phyloP scores from a whole-genome alignment of 768 basidiomycete genomes.

The Boletus vinaceobasis region DNA sequence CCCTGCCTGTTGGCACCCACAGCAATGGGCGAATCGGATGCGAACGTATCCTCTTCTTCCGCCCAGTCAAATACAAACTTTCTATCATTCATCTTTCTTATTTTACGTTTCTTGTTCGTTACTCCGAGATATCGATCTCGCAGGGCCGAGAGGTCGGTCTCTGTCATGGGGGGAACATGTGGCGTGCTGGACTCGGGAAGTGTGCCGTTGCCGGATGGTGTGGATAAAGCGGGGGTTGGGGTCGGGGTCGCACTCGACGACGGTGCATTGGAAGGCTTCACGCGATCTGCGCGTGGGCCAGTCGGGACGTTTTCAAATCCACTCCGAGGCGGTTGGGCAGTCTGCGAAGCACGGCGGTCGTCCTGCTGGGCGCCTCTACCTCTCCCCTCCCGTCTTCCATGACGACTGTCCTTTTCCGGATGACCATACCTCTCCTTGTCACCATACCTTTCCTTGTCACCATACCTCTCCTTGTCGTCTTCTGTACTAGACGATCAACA shows the following conservation, averaged over 20 bases:
- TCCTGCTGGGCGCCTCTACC: slow-evolving; percentile 36
- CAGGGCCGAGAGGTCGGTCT: slow-evolving; percentile 75
- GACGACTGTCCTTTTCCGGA: slow-evolving; percentile 47
- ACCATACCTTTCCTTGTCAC: neutral
- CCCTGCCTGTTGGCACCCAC: slow-evolving; percentile 72
- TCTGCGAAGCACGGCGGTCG: slow-evolving; percentile 34
- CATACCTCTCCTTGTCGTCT: slow-evolving; percentile 47
- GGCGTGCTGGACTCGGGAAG: slow-evolving; percentile 38
- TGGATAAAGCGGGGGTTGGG: slow-evolving; percentile 52
- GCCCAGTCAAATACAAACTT: slow-evolving; percentile 99
- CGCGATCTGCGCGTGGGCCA: slow-evolving; percentile 76
- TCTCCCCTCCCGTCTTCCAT: slow-evolving; percentile 39
- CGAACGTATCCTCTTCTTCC: slow-evolving; percentile 89
- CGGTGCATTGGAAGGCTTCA: slow-evolving; percentile 36
- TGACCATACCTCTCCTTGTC: slow-evolving; percentile 45
- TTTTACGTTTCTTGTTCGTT: slow-evolving; percentile 90
- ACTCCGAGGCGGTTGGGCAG: slow-evolving; percentile 35
- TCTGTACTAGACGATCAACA: slow-evolving; percentile 33
- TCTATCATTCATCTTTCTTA: slow-evolving; percentile 91
- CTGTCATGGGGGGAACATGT: slow-evolving; percentile 67
- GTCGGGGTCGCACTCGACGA: slow-evolving; percentile 42
- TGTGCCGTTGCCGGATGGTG: slow-evolving; percentile 20
- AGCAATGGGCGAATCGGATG: slow-evolving; percentile 69
- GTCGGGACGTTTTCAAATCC: slow-evolving; percentile 74
- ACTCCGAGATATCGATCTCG: slow-evolving; percentile 94